Evolutionary conservation across 2,329 filamentous ascomycete genomes (phyloP).

Genomic region (Xylariaceae sp.): DNA sequence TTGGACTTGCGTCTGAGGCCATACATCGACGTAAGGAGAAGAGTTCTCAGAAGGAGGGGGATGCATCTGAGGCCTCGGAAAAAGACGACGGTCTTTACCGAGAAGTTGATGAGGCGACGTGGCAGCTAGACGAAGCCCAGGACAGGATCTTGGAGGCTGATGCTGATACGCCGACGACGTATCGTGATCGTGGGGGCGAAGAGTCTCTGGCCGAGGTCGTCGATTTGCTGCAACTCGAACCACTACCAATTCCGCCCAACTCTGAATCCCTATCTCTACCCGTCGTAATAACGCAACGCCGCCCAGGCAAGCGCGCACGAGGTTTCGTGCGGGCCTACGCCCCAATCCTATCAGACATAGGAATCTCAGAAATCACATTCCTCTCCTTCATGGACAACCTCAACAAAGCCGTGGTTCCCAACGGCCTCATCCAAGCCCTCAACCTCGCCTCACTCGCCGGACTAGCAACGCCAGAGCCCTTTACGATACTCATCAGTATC

Average conservation of each 20-base stretch:
- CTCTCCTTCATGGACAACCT: slow-evolving; percentile 39
- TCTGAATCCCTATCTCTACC: slow-evolving; percentile 19
- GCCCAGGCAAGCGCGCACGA: slow-evolving; percentile 35
- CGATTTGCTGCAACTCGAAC: neutral
- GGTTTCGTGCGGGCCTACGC: slow-evolving; percentile 44
- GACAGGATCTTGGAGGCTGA: slow-evolving; percentile 1
- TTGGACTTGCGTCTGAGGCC: slow-evolving; percentile 10
- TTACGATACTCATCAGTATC: slow-evolving; percentile 1
- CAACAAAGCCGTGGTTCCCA: slow-evolving; percentile 20
- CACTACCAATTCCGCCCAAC: neutral
- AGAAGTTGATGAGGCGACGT: slow-evolving; percentile 9
- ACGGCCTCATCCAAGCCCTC: slow-evolving; percentile 12
- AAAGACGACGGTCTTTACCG: neutral
- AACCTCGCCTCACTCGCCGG: slow-evolving; percentile 11
- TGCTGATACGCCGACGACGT: neutral
- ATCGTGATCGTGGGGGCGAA: neutral
- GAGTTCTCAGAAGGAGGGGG: neutral
- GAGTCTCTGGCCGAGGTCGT: neutral
- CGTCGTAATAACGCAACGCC: slow-evolving; percentile 41
- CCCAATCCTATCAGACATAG: slow-evolving; percentile 34
- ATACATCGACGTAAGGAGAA: slow-evolving; percentile 9
- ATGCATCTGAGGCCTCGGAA: too few species aligned
- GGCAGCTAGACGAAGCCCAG: slow-evolving; percentile 13
- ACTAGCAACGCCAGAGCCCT: neutral
- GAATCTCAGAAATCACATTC: slow-evolving; percentile 40